A percentile compares a stretch with the other conserved stretches of the same genome.
Evolutionary conservation across 2,329 filamentous ascomycete species (phyloP).

Genomic region (Rutstroemia sp.): DNA sequence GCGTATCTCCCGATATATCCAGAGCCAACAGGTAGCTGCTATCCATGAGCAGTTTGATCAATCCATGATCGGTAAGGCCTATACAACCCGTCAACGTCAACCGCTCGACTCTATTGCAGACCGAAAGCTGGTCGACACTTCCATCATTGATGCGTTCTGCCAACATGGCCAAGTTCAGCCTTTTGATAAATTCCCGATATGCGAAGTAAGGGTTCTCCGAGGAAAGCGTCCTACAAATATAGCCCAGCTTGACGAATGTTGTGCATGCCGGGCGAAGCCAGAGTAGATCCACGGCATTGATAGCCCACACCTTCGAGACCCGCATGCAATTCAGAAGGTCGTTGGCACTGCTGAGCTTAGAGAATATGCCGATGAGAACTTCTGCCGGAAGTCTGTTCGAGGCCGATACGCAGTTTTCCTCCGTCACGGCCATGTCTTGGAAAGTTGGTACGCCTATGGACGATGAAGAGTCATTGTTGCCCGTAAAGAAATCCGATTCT

Average conservation of each 20-base stretch:
- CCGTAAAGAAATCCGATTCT: constrained; percentile 88
- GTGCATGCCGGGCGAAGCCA: constrained; percentile 94
- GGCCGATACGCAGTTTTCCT: constrained; percentile 65
- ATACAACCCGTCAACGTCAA: constrained; percentile 87
- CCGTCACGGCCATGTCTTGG: constrained; percentile 63
- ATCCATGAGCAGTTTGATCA: constrained; percentile 70
- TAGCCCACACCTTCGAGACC: constrained; percentile 89
- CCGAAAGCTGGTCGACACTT: constrained; percentile 71
- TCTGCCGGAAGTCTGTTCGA: constrained; percentile 85
- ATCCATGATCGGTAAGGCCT: constrained; percentile 73
- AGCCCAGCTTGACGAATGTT: constrained; percentile 73
- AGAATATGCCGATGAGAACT: constrained; percentile 87
- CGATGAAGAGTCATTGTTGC: constrained; percentile 86
- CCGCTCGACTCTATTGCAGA: constrained; percentile 87
- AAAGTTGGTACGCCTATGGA: constrained; percentile 77
- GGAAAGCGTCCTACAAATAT: constrained; percentile 72
- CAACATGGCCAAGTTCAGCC: constrained; percentile 80
- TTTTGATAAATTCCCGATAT: constrained; percentile 85
- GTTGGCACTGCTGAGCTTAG: constrained; percentile 65
- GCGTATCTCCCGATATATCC: constrained; percentile 75
- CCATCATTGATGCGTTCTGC: constrained; percentile 76
- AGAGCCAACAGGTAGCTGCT: constrained; percentile 79
- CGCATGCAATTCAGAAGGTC: constrained; percentile 87
- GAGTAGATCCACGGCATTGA: constrained; percentile 84
- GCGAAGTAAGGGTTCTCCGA: constrained; percentile 72